Conservation (phyloP, 1,284 basidiomycete genomes). For the Erythrobasidium hasegawianum region DNA sequence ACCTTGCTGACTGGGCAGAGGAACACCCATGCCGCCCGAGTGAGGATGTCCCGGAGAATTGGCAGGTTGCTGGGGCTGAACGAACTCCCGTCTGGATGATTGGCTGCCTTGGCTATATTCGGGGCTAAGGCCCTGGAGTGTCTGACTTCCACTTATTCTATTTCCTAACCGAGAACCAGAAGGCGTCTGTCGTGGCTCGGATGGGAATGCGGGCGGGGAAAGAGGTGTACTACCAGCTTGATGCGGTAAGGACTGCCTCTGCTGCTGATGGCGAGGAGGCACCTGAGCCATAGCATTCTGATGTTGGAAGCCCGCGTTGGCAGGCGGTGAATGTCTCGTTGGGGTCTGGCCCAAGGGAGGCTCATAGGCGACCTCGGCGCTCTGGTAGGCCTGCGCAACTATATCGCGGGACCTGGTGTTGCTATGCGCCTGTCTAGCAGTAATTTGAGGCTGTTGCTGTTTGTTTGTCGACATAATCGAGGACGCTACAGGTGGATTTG, state of each 20-base stretch:
- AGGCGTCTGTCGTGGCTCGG: neutral
- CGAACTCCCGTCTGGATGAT: neutral
- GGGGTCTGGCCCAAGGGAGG: too few relatives aligned
- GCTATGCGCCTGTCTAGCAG: too few relatives aligned
- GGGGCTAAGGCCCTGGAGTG: too few relatives aligned
- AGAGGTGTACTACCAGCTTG: neutral
- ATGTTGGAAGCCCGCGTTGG: neutral
- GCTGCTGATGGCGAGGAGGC: neutral
- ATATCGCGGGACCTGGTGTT: too few relatives aligned
- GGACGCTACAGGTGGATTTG: neutral
- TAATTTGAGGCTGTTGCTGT: too few relatives aligned
- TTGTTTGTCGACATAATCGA: neutral
- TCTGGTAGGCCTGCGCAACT: too few relatives aligned
- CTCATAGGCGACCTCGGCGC: too few relatives aligned
- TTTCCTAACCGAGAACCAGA: slow-evolving; percentile 9
- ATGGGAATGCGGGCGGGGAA: too few relatives aligned
- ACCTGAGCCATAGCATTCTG: neutral
- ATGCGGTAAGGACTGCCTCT: neutral
- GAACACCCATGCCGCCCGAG: neutral
- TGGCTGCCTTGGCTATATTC: too few relatives aligned
- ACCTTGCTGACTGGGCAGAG: neutral
- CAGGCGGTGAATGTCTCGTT: neutral
- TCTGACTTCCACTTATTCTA: slow-evolving; percentile 19
- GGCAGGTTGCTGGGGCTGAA: neutral
- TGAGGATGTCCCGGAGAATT: neutral